Evolutionary conservation across 768 basidiomycete genomes (phyloP).

Genomic region (Podaxis pistillaris): DNA sequence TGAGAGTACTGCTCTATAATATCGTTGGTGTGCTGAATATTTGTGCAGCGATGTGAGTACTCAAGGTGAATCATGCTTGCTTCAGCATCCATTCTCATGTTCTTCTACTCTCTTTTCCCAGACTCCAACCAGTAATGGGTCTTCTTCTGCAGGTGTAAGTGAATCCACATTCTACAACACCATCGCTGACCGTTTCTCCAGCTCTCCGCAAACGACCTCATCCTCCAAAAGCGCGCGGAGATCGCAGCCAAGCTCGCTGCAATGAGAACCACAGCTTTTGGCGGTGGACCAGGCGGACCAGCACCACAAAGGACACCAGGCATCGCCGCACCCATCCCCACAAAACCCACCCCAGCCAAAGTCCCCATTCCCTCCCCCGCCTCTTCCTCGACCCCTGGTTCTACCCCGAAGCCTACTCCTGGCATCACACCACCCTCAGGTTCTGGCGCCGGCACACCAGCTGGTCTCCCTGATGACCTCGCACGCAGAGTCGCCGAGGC

Average conservation of each 20-base stretch:
- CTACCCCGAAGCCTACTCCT: constrained; percentile 27
- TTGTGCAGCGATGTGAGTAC: constrained; percentile 70
- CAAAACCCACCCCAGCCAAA: constrained; percentile 33
- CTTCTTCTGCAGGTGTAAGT: constrained; percentile 43
- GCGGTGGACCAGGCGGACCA: constrained; percentile 19
- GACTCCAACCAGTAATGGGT: constrained; percentile 49
- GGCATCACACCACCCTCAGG: constrained; percentile 24
- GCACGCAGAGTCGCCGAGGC: constrained; percentile 79
- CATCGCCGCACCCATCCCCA: constrained; percentile 41
- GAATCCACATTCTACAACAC: constrained; percentile 10
- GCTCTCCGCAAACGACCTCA: constrained; percentile 60
- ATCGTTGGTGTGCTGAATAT: constrained; percentile 17
- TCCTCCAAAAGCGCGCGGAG: constrained; percentile 81
- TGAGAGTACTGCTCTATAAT: constrained; percentile 28
- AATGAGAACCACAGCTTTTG: constrained; percentile 49
- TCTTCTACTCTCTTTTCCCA: constrained; percentile 63
- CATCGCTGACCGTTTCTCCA: constrained; percentile 20
- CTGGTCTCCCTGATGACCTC: constrained; percentile 56
- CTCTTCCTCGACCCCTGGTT: constrained; percentile 34
- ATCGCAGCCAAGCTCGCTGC: constrained; percentile 84
- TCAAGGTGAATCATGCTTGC: constrained; percentile 71
- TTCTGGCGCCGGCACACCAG: constrained; percentile 36
- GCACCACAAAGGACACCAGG: constrained; percentile 16
- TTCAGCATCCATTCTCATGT: constrained; percentile 51
- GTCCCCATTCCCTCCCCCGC: constrained; percentile 32